Percentiles rank a stretch among this genome's conserved stretches.
These are phyloP conservation scores for Phialophora chinensis DNA, from an alignment of 2,329 filamentous ascomycete genomes.

Conservation along the genomic window DNA sequence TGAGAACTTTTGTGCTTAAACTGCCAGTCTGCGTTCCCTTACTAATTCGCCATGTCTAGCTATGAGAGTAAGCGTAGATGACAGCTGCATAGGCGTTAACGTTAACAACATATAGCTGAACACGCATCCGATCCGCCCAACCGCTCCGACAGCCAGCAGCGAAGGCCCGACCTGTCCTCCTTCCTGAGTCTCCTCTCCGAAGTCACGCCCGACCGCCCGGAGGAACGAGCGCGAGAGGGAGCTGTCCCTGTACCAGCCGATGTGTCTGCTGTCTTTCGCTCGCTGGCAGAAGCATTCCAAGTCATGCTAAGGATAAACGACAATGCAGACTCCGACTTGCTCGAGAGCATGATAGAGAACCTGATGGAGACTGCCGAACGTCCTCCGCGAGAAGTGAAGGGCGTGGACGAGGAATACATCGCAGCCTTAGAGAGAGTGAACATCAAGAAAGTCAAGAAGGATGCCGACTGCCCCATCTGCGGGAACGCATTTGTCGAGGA, in stretches of 20 bases:
- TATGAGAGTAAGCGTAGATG: conserved; percentile 38
- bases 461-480: conserved; percentile 59
- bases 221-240: conserved; percentile 60
- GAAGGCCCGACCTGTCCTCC: conserved; percentile 68
- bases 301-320: conserved; percentile 58
- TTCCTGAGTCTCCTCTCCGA: conserved; percentile 68
- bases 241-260: conserved; percentile 66
- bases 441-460: conserved; percentile 40
- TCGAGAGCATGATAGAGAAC: conserved; percentile 62
- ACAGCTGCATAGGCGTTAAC: neutral
- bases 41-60: conserved; percentile 35
- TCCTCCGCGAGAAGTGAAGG: conserved; percentile 65
- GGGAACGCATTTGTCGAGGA: conserved; percentile 62
- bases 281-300: conserved; percentile 66
- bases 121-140: conserved; percentile 36
- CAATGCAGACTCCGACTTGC: conserved; percentile 50
- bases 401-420: conserved; percentile 61
- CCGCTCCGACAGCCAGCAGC: conserved; percentile 44
- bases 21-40: neutral
- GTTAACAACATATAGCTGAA: conserved; percentile 34
- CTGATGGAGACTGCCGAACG: conserved; percentile 62
- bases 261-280: conserved; percentile 64
- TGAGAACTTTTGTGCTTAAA: neutral
- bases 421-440: conserved; percentile 39
- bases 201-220: conserved; percentile 58